Conservation (phyloP, 129 eudicot genomes). For the Artemisia tridentata region DNA sequence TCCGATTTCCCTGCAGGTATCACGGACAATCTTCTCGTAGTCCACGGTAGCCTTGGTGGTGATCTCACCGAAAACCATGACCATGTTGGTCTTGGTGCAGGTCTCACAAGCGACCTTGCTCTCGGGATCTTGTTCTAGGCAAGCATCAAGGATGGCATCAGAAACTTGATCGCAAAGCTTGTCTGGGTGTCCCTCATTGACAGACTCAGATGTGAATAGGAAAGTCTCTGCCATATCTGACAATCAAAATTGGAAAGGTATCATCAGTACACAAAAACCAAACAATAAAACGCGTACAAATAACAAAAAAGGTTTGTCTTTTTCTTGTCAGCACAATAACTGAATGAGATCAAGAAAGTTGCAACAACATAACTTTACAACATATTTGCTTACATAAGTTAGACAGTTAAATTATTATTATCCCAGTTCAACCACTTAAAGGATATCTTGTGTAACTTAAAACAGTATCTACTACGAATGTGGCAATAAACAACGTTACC, state of each 20-base stretch:
- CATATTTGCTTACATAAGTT: neutral
- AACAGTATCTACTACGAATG: no score
- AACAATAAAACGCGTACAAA: neutral
- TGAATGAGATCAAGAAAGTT: neutral
- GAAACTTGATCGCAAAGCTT: conserved; percentile 50
- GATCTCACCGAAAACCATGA: conserved; percentile 56
- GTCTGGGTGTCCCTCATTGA: conserved; percentile 49
- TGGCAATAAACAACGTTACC: neutral
- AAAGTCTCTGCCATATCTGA: conserved; percentile 46
- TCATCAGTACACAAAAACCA: neutral
- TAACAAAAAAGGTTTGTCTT: no score
- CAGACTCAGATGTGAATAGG: conserved; percentile 46
- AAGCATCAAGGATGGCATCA: conserved; percentile 47
- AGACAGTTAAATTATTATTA: no score
- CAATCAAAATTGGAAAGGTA: conserved; percentile 5
- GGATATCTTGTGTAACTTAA: no score
- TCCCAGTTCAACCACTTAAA: no score
- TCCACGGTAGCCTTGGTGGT: conserved; percentile 44
- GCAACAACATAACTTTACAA: neutral
- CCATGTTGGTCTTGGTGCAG: conserved; percentile 70
- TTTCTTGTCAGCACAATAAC: neutral
- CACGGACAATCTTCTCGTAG: conserved; percentile 47
- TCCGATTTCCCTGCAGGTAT: conserved; percentile 45
- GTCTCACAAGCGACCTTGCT: conserved; percentile 48
- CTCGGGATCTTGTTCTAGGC: conserved; percentile 45